These are phyloP conservation scores for Martiniozyma abietophila DNA, from an alignment of 805 yeast genomes.

Conservation along the genomic window DNA sequence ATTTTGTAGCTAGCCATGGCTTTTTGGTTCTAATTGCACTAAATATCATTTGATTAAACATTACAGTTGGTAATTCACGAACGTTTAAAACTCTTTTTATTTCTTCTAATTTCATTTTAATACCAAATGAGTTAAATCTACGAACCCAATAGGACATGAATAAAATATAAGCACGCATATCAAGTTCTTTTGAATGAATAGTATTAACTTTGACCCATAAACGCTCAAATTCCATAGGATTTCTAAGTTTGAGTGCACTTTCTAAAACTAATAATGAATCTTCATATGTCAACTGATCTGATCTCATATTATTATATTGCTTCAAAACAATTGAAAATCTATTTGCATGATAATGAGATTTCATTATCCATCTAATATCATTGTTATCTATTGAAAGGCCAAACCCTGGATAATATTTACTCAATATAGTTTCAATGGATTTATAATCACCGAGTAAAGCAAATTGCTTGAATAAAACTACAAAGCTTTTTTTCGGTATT, in stretches of 20 bases:
- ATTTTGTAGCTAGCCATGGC: conserved; percentile 14
- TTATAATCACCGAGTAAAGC: conserved; percentile 19
- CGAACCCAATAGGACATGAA: conserved; percentile 18
- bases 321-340: conserved; percentile 18
- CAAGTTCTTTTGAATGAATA: conserved; percentile 6
- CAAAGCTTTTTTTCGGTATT: conserved; percentile 11
- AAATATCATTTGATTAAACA: conserved; percentile 22
- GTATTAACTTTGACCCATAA: conserved; percentile 15
- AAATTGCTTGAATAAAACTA: conserved; percentile 16
- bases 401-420: conserved; percentile 19
- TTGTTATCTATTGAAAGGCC: conserved; percentile 10
- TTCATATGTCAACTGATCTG: conserved; percentile 10
- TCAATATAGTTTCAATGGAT: conserved; percentile 17
- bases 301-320: conserved; percentile 9
- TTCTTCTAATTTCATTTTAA: conserved; percentile 13
- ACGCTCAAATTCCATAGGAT: conserved; percentile 12
- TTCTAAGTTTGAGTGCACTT: conserved; percentile 15
- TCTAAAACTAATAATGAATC: conserved; percentile 18
- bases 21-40: conserved; percentile 14
- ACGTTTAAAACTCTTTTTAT: conserved; percentile 7
- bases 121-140: conserved; percentile 11
- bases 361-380: conserved; percentile 20
- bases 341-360: conserved; percentile 17
- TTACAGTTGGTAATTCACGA: conserved; percentile 14
- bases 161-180: conserved; percentile 13